Evolutionary conservation across 1,284 basidiomycete genomes (phyloP).

Genomic region (Naganishia albida): DNA sequence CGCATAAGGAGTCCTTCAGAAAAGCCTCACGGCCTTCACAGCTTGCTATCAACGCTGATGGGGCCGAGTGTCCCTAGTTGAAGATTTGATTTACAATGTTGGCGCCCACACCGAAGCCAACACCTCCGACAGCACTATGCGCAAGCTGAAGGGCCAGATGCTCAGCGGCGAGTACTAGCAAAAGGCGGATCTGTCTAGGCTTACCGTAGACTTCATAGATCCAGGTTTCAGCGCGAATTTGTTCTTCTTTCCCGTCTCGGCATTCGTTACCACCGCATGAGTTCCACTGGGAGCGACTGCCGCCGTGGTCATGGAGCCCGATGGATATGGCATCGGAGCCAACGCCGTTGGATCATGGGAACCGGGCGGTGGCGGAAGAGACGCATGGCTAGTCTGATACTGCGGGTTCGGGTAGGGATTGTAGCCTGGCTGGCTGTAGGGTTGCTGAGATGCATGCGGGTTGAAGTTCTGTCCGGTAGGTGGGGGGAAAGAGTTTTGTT

Average conservation of each 20-base stretch:
- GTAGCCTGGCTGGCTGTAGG: conserved; percentile 8
- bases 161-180: neutral
- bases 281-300: conserved; percentile 9
- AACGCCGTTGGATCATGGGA: conserved; percentile 13
- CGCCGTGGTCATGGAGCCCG: conserved; percentile 4
- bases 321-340: conserved; percentile 7
- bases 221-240: conserved; percentile 20
- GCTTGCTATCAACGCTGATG: too few relatives aligned
- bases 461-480: conserved; percentile 1
- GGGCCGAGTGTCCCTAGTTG: neutral
- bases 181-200: neutral
- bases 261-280: conserved; percentile 14
- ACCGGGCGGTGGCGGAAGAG: conserved; percentile 5
- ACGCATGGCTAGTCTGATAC: conserved; percentile 6
- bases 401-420: conserved; percentile 2
- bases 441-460: neutral
- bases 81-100: neutral
- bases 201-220: conserved; percentile 14
- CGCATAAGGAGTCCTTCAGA: too few relatives aligned
- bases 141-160: conserved; percentile 19
- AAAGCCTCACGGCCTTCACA: too few relatives aligned
- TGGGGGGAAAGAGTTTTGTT: neutral
- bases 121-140: conserved; percentile 30
- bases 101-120: conserved; percentile 27
- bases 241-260: conserved; percentile 16